Conservation (phyloP, 169 alveolate species). For the Plasmodium gallinaceum region DNA sequence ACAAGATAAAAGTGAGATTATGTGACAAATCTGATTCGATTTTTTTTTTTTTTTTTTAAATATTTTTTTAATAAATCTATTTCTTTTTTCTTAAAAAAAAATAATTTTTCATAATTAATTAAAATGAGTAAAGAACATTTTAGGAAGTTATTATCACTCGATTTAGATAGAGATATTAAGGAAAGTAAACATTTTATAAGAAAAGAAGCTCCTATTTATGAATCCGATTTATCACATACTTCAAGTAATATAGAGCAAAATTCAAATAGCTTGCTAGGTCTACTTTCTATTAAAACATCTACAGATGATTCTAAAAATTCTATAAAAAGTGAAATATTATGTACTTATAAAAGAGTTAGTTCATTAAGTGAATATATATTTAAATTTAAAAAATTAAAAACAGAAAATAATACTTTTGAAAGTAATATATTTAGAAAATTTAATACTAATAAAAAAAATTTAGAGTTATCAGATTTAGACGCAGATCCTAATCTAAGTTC, state of each 20-base stretch:
- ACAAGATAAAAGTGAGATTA: background rate
- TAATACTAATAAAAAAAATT: conserved; percentile 29
- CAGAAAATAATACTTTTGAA: background rate
- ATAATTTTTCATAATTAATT: background rate
- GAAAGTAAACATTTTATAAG: background rate
- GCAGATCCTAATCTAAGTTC: conserved; percentile 20
- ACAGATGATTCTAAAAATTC: conserved; percentile 30
- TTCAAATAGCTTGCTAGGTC: conserved; percentile 14
- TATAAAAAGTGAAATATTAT: conserved; percentile 26
- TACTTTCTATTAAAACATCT: conserved; percentile 16
- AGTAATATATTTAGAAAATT: conserved; percentile 37
- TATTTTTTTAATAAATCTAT: too few relatives aligned
- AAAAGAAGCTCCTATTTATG: background rate
- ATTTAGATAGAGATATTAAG: conserved; percentile 11
- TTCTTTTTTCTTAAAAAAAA: background rate
- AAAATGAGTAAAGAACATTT: conserved; percentile 16
- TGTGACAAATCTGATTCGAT: background rate
- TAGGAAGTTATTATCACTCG: conserved; percentile 18
- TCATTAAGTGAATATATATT: conserved; percentile 46
- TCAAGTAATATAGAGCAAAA: conserved; percentile 9
- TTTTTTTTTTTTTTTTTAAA: conserved; percentile 7
- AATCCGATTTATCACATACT: conserved; percentile 15
- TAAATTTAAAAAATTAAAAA: conserved; percentile 20
- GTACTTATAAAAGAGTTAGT: conserved; percentile 26
- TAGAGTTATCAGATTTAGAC: background rate